phyloP scores from a whole-genome alignment of 306 rosid species.

The Sophora flavescens region DNA sequence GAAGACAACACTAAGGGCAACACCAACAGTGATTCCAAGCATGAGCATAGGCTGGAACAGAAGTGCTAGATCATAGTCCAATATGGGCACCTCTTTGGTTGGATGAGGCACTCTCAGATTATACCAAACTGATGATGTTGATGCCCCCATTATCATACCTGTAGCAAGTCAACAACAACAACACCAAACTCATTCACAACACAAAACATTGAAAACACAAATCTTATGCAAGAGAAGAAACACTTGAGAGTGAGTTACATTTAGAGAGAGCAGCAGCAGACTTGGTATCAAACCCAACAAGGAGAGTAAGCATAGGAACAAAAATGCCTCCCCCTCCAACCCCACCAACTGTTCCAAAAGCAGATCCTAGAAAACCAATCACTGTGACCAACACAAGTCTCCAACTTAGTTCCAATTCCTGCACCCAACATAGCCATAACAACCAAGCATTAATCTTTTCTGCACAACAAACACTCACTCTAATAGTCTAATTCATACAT shows the following conservation, averaged over 20 bases:
- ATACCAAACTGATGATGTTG: conserved; percentile 89
- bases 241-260: conserved; percentile 53
- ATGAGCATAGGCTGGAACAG: conserved; percentile 92
- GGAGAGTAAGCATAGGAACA: conserved; percentile 91
- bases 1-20: conserved; percentile 85
- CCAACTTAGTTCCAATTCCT: conserved; percentile 82
- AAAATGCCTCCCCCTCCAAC: conserved; percentile 98
- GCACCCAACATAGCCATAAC: conserved; percentile 27
- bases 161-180: conserved; percentile 28
- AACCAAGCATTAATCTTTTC: background rate
- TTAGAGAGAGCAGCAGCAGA: conserved; percentile 97
- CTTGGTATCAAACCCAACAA: conserved; percentile 89
- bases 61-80: conserved; percentile 89
- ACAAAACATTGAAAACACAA: background rate
- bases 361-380: conserved; percentile 89
- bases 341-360: conserved; percentile 96
- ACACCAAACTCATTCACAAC: background rate
- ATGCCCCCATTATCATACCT: conserved; percentile 99
- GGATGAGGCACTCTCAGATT: conserved; percentile 91
- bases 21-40: conserved; percentile 95
- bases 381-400: conserved; percentile 72
- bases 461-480: background rate
- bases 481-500: background rate
- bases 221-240: background rate
- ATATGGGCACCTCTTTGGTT: conserved; percentile 79